phyloP scores from a whole-genome alignment of 768 basidiomycete genomes.

The Flagelloscypha sp. region DNA sequence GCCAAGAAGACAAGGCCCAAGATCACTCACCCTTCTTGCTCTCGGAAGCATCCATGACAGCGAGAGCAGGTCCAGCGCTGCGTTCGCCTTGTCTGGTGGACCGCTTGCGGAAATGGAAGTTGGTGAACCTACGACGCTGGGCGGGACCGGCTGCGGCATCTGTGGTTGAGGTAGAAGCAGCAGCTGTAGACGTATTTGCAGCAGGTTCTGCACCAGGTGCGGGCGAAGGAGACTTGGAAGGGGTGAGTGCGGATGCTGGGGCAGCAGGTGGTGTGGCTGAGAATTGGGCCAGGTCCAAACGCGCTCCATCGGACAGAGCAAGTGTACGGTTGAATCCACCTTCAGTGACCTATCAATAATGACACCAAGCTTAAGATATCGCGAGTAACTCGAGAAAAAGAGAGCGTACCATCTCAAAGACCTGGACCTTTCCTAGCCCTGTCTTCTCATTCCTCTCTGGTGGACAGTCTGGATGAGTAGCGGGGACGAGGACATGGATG shows the following conservation, averaged over 20 bases:
- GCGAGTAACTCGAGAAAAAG: no score
- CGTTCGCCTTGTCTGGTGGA: constrained; percentile 32
- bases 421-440: constrained; percentile 22
- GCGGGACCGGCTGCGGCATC: constrained; percentile 8
- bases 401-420: constrained; percentile 37
- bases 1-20: no score
- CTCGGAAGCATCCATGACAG: constrained; percentile 76
- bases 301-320: constrained; percentile 67
- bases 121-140: constrained; percentile 51
- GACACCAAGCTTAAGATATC: no score
- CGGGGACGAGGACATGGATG: constrained; percentile 65
- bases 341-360: no score
- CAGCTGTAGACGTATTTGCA: constrained; percentile 9
- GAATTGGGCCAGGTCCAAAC: constrained; percentile 74
- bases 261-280: constrained; percentile 31
- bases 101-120: constrained; percentile 61
- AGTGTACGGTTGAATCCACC: constrained; percentile 79
- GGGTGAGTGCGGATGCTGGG: constrained; percentile 15
- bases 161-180: constrained; percentile 7
- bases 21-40: no score
- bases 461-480: constrained; percentile 59
- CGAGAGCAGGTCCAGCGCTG: constrained; percentile 69
- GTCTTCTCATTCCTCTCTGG: no score
- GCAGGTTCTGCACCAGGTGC: constrained; percentile 7
- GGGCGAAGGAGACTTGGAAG: constrained; percentile 8